phyloP scores from a whole-genome alignment of 441 rosid species.

The Adansonia gregorii region DNA sequence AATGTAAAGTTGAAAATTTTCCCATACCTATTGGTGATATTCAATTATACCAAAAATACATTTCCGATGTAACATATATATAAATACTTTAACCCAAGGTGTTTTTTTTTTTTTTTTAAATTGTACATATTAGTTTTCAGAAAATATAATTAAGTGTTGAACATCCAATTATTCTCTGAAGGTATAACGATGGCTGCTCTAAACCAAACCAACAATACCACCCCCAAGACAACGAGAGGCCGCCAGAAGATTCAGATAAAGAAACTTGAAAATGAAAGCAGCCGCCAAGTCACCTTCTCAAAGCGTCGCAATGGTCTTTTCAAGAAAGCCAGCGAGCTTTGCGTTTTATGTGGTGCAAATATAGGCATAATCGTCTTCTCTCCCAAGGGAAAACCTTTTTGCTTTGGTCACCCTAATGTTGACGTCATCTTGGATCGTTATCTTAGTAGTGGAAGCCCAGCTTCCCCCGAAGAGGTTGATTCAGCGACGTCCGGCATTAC shows the following conservation, averaged over 20 bases:
- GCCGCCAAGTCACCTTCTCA: conserved; percentile 38
- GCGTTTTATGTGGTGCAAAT: conserved; percentile 43
- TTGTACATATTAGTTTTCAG: not conserved
- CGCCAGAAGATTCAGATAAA: conserved; percentile 38
- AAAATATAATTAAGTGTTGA: not conserved
- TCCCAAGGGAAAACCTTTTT: conserved; percentile 42
- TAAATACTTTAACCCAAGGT: not conserved
- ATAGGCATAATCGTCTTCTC: conserved; percentile 48
- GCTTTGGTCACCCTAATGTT: conserved; percentile 43
- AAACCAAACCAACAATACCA: not conserved
- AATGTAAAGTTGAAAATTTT: not conserved
- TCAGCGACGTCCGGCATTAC: not conserved
- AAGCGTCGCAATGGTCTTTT: conserved; percentile 43
- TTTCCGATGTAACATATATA: not conserved
- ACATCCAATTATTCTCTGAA: not conserved
- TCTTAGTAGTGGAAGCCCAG: not conserved
- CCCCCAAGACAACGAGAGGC: conserved; percentile 29
- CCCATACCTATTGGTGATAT: not conserved
- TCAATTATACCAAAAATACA: not conserved
- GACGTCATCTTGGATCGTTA: conserved; percentile 36
- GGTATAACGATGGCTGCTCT: not conserved
- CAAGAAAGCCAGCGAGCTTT: conserved; percentile 52
- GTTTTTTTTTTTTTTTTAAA: not conserved
- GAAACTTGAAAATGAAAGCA: conserved; percentile 27
- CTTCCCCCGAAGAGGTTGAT: not conserved